These are phyloP conservation scores for Apocynum venetum DNA, from an alignment of 257 asterid genomes.

Conservation along the genomic window DNA sequence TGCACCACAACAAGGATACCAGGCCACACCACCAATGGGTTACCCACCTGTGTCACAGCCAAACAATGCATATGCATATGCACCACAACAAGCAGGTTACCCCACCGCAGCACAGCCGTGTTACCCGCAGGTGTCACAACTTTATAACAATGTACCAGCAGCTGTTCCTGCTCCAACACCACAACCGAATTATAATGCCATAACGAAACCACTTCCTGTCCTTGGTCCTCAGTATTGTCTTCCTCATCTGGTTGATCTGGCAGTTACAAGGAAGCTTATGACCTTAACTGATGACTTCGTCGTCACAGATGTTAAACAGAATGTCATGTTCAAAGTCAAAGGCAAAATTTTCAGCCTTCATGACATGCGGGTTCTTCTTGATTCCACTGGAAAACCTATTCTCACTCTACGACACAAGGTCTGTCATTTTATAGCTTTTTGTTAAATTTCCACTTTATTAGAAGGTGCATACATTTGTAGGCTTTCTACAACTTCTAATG, in stretches of 20 bases:
- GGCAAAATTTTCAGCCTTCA: slow-evolving; percentile 20
- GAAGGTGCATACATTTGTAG: no score
- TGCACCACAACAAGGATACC: background rate
- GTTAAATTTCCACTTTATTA: no score
- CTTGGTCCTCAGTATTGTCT: slow-evolving; percentile 17
- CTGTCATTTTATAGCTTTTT: no score
- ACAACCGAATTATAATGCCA: background rate
- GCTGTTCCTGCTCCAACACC: slow-evolving; percentile 3
- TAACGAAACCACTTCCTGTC: slow-evolving; percentile 1
- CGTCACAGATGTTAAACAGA: slow-evolving; percentile 16
- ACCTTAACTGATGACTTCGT: slow-evolving; percentile 17
- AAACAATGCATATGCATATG: background rate
- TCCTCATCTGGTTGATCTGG: slow-evolving; percentile 7
- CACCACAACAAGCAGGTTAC: background rate
- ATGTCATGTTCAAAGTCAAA: slow-evolving; percentile 16
- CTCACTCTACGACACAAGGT: slow-evolving; percentile 22
- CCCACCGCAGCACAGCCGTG: no score
- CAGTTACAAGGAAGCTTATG: slow-evolving; percentile 16
- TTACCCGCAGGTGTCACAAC: background rate
- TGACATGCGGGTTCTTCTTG: slow-evolving; percentile 16
- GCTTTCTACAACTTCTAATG: no score
- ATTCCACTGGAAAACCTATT: slow-evolving; percentile 16
- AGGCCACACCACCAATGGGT: background rate
- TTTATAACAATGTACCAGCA: background rate
- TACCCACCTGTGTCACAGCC: background rate